Evolutionary conservation across 2,329 filamentous ascomycete genomes (phyloP).

Genomic region (Hypoxylon sp.): DNA sequence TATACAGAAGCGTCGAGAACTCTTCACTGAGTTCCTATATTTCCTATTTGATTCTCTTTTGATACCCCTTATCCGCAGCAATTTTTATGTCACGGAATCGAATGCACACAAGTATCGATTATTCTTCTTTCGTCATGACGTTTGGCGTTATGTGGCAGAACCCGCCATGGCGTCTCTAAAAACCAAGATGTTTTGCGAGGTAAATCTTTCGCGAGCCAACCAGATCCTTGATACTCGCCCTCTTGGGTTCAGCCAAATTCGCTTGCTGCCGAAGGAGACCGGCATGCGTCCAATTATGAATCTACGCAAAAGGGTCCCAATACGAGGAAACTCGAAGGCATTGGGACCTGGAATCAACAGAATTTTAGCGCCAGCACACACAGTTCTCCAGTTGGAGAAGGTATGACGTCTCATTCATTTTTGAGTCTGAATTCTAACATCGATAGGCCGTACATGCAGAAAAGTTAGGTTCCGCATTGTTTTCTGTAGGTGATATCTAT

Average conservation of each 20-base stretch:
- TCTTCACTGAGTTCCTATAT: slow-evolving; percentile 89
- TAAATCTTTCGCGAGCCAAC: slow-evolving; percentile 71
- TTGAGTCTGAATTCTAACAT: slow-evolving; percentile 24
- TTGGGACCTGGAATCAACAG: slow-evolving; percentile 62
- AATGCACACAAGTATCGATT: slow-evolving; percentile 82
- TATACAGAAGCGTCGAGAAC: slow-evolving; percentile 79
- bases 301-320: slow-evolving; percentile 75
- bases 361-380: slow-evolving; percentile 79
- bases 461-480: slow-evolving; percentile 82
- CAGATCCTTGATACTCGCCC: slow-evolving; percentile 71
- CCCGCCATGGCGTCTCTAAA: slow-evolving; percentile 79
- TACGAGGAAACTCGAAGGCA: slow-evolving; percentile 59
- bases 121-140: slow-evolving; percentile 95
- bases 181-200: slow-evolving; percentile 81
- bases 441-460: slow-evolving; percentile 64
- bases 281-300: slow-evolving; percentile 91
- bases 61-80: slow-evolving; percentile 86
- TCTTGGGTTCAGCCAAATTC: slow-evolving; percentile 83
- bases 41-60: slow-evolving; percentile 93
- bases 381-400: slow-evolving; percentile 84
- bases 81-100: slow-evolving; percentile 96
- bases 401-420: slow-evolving; percentile 56
- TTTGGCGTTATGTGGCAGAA: slow-evolving; percentile 84
- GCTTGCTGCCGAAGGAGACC: slow-evolving; percentile 84
- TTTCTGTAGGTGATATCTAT: slow-evolving; percentile 87